phyloP scores from a whole-genome alignment of 805 yeast genomes.

The Ogataea populi-albae region DNA sequence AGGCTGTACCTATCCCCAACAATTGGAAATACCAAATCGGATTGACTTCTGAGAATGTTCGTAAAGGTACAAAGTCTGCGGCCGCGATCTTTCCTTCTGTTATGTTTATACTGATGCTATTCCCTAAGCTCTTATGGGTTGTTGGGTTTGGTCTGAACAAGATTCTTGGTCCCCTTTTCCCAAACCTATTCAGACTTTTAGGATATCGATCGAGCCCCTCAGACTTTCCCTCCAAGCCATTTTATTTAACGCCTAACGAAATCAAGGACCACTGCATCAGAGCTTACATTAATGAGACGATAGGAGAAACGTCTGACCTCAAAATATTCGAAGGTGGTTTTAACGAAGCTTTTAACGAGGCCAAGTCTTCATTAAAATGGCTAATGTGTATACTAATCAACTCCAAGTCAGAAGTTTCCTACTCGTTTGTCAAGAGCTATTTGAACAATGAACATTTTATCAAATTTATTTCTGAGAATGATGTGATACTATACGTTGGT shows the following conservation, averaged over 20 bases:
- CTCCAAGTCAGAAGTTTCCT: constrained; percentile 40
- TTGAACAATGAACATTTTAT: constrained; percentile 45
- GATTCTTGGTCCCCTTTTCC: constrained; percentile 35
- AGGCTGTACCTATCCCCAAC: constrained; percentile 35
- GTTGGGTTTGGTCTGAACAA: constrained; percentile 39
- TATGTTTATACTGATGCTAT: constrained; percentile 48
- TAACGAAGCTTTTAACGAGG: constrained; percentile 40
- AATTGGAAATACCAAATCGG: constrained; percentile 37
- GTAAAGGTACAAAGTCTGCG: constrained; percentile 1
- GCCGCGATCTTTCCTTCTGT: constrained; percentile 34
- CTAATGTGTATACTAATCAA: constrained; percentile 53
- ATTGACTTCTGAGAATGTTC: constrained; percentile 11
- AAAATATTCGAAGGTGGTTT: constrained; percentile 33
- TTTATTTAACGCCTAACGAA: constrained; percentile 17
- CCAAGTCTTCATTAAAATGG: constrained; percentile 45
- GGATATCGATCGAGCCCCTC: constrained; percentile 30
- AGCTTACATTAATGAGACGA: constrained; percentile 14
- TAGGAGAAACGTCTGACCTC: constrained; percentile 29
- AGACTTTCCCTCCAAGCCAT: constrained; percentile 32
- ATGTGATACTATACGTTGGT: constrained; percentile 61
- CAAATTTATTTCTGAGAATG: constrained; percentile 36
- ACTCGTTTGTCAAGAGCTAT: constrained; percentile 41
- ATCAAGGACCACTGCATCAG: constrained; percentile 16
- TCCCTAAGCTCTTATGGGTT: constrained; percentile 51
- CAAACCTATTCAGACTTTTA: constrained; percentile 28